Evolutionary conservation across 148 eudicot species (phyloP).

Genomic region (Arbutus unedo): DNA sequence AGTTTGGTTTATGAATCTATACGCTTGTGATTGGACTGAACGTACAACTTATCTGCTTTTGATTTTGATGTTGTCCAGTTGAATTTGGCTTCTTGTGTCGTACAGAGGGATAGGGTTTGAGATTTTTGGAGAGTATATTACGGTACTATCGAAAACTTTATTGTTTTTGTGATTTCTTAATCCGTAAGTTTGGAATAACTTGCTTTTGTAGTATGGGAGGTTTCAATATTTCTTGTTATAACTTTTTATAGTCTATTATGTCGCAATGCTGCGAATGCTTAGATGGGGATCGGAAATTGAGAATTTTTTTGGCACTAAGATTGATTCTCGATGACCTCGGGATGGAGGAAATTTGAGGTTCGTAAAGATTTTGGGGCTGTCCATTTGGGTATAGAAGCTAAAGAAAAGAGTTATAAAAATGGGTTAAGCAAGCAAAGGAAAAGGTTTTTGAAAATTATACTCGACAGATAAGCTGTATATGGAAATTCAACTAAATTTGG

Average conservation of each 20-base stretch:
- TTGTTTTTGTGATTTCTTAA: neutral
- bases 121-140: neutral
- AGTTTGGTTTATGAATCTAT: neutral
- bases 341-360: neutral
- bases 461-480: neutral
- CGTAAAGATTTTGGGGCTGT: neutral
- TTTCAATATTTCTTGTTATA: neutral
- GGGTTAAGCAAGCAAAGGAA: neutral
- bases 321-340: neutral
- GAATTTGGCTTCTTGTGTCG: neutral
- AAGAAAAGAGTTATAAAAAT: neutral
- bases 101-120: neutral
- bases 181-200: slow-evolving; percentile 2
- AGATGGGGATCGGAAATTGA: neutral
- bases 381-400: neutral
- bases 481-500: neutral
- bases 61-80: neutral
- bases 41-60: neutral
- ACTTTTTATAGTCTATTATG: neutral
- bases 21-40: neutral
- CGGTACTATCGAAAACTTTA: neutral
- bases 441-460: neutral
- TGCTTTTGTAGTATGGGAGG: neutral
- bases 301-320: neutral
- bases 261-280: neutral